A percentile compares a stretch with the other conserved stretches of the same genome.
Evolutionary conservation across 495 filamentous ascomycete genomes (phyloP).

Genomic region (Penicillium coprophilum): DNA sequence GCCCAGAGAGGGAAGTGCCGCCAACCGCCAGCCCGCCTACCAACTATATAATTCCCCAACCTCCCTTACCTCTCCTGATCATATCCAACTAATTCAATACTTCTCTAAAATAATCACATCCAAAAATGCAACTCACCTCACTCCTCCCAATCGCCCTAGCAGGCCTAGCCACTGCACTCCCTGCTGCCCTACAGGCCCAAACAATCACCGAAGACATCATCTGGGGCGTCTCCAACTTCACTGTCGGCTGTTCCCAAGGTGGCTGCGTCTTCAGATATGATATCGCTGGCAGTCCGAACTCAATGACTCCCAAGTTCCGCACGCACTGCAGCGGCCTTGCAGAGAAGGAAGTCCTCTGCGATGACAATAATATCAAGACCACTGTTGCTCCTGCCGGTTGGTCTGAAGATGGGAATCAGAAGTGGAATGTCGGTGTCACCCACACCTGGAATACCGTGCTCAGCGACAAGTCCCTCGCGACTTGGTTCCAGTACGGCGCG

Average conservation of each 20-base stretch:
- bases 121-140: constrained; percentile 38
- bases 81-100: background rate
- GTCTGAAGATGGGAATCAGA: constrained; percentile 12
- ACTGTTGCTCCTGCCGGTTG: constrained; percentile 20
- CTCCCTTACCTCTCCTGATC: background rate
- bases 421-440: constrained; percentile 38
- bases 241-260: constrained; percentile 35
- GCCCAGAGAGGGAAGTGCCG: background rate
- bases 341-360: constrained; percentile 27
- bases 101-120: background rate
- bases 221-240: constrained; percentile 38
- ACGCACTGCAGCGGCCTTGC: constrained; percentile 41
- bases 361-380: constrained; percentile 30
- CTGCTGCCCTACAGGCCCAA: constrained; percentile 21
- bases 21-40: background rate
- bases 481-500: constrained; percentile 8
- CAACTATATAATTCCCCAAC: constrained; percentile 3
- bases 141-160: constrained; percentile 30
- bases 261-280: constrained; percentile 41
- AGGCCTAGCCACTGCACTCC: constrained; percentile 22
- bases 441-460: constrained; percentile 33
- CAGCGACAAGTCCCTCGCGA: constrained; percentile 20
- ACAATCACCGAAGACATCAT: constrained; percentile 28
- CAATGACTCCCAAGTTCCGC: constrained; percentile 42
- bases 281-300: constrained; percentile 28